A percentile compares a stretch with the other conserved stretches of the same genome.
Evolutionary conservation across 2,329 filamentous ascomycete species (phyloP).

Genomic region (Chaetomium strumarium): DNA sequence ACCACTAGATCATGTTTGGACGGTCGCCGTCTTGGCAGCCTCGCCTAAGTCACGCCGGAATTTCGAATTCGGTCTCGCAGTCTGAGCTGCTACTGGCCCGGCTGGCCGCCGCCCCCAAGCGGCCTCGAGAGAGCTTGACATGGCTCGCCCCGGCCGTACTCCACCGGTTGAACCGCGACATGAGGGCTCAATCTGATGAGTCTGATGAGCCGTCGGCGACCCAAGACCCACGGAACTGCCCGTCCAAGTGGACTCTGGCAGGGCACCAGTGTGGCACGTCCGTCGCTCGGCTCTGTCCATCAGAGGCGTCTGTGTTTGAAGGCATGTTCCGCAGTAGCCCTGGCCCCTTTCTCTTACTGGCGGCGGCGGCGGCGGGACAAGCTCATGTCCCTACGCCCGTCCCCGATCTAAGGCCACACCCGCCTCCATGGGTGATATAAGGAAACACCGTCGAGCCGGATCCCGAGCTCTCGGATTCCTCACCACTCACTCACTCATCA

Average conservation of each 20-base stretch:
- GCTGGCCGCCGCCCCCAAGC: too few species aligned
- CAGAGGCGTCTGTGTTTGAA: constrained; percentile 7
- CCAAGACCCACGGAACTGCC: not conserved
- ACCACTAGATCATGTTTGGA: too few species aligned
- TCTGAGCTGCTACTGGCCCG: too few species aligned
- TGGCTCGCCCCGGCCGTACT: not conserved
- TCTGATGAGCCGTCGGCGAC: not conserved
- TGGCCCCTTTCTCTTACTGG: not conserved
- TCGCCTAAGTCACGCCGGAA: too few species aligned
- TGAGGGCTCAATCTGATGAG: constrained; percentile 2
- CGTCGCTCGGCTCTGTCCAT: constrained; percentile 4
- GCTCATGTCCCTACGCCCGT: not conserved
- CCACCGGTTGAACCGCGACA: constrained; percentile 1
- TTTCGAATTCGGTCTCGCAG: too few species aligned
- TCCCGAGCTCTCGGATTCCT: constrained; percentile 18
- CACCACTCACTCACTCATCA: constrained; percentile 23
- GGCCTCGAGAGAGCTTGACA: too few species aligned
- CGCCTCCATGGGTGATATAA: constrained; percentile 11
- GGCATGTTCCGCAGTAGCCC: not conserved
- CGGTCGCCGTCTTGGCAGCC: too few species aligned
- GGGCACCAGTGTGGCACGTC: not conserved
- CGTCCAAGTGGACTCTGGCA: not conserved
- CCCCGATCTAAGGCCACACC: not conserved
- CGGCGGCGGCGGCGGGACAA: not conserved
- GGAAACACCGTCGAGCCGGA: constrained; percentile 3